These are phyloP conservation scores for Chloroidium sp. DNA, from an alignment of 163 green algal genomes.

Conservation along the genomic window DNA sequence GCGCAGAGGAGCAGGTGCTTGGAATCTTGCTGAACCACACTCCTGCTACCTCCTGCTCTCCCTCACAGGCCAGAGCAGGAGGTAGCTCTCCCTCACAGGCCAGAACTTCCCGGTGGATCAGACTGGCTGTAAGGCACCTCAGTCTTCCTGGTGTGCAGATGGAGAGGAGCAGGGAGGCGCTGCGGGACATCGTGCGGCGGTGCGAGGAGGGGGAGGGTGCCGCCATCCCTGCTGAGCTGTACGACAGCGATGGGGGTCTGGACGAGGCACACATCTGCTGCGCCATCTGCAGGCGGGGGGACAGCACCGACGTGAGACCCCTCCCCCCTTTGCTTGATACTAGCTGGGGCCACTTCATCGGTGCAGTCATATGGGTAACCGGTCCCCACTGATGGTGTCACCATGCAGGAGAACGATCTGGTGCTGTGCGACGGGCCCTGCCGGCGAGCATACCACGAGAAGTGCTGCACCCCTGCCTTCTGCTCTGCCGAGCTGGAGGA, in stretches of 20 bases:
- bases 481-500: conserved; percentile 45
- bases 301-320: background rate
- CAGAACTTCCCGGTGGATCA: background rate
- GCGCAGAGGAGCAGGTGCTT: conserved; percentile 33
- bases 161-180: conserved; percentile 35
- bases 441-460: conserved; percentile 76
- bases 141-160: conserved; percentile 14
- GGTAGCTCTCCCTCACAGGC: background rate
- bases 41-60: too few relatives aligned
- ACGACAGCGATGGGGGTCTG: conserved; percentile 62
- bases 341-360: too few relatives aligned
- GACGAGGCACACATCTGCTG: conserved; percentile 72
- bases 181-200: conserved; percentile 43
- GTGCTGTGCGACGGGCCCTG: conserved; percentile 87
- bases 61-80: too few relatives aligned
- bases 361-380: too few relatives aligned
- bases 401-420: conserved; percentile 80
- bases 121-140: background rate
- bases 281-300: conserved; percentile 10
- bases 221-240: conserved; percentile 30
- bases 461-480: conserved; percentile 63
- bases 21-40: too few relatives aligned
- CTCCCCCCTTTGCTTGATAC: background rate
- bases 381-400: too few relatives aligned
- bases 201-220: conserved; percentile 53